Evolutionary conservation across 1,284 basidiomycete genomes (phyloP).

Genomic region (Mycena sp.): DNA sequence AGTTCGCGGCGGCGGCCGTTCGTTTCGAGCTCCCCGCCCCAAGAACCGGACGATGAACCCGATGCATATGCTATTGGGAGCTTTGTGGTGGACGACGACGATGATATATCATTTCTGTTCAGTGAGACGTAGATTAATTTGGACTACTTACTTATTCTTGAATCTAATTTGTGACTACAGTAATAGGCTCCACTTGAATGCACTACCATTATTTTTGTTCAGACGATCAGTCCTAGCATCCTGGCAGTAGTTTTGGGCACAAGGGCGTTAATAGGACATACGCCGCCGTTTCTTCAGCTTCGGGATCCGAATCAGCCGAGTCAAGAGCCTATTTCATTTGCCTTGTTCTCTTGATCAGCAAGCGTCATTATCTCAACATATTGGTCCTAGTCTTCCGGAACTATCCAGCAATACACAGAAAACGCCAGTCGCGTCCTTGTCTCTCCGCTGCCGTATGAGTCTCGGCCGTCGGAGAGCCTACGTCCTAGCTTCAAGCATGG

Average conservation of each 20-base stretch:
- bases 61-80: slow-evolving; percentile 78
- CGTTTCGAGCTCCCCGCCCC: slow-evolving; percentile 69
- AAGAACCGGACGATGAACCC: slow-evolving; percentile 53
- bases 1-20: slow-evolving; percentile 36
- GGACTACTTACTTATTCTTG: not conserved
- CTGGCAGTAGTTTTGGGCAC: too few relatives aligned
- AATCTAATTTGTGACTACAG: not conserved
- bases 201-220: too few relatives aligned
- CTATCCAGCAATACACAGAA: slow-evolving; percentile 51
- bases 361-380: not conserved
- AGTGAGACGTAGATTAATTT: slow-evolving; percentile 21
- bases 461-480: slow-evolving; percentile 48
- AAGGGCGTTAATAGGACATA: not conserved
- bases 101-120: slow-evolving; percentile 42
- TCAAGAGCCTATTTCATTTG: too few relatives aligned
- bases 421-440: slow-evolving; percentile 55
- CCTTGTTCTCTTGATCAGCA: too few relatives aligned
- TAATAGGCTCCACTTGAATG: too few relatives aligned
- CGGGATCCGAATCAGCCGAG: not conserved
- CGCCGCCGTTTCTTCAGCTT: slow-evolving; percentile 9
- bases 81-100: slow-evolving; percentile 82
- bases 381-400: slow-evolving; percentile 26
- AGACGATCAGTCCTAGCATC: not conserved
- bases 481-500: slow-evolving; percentile 36
- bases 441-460: slow-evolving; percentile 59